A percentile compares a stretch with the other conserved stretches of the same genome.
Conservation (phyloP, 2,329 filamentous ascomycete species). For the Arachnomyces sp. region DNA sequence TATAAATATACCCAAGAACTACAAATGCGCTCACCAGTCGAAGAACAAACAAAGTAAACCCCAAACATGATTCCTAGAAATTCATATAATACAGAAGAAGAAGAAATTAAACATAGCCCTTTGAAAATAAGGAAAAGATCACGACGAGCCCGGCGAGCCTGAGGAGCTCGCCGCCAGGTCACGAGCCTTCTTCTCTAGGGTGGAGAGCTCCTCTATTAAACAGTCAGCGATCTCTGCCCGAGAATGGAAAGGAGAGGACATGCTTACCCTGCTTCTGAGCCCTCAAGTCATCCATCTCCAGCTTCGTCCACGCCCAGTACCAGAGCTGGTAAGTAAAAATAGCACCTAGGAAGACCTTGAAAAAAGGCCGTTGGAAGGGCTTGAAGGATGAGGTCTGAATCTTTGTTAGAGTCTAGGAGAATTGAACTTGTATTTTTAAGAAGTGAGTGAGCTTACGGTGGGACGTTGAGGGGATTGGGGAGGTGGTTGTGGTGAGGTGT, state of each 20-base stretch:
- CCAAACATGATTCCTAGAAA: too few relatives aligned
- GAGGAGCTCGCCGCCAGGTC: conserved; percentile 18
- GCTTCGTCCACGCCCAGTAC: conserved; percentile 41
- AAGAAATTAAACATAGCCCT: background rate
- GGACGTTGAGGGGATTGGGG: background rate
- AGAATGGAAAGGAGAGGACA: background rate
- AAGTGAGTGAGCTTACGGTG: background rate
- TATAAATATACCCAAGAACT: too few relatives aligned
- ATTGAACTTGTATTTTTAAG: too few relatives aligned
- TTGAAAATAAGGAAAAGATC: conserved; percentile 8
- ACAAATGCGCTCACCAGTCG: too few relatives aligned
- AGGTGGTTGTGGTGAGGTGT: background rate
- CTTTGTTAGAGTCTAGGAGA: conserved; percentile 13
- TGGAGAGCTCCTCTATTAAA: conserved; percentile 6
- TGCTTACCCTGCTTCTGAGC: conserved; percentile 33
- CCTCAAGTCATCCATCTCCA: conserved; percentile 40
- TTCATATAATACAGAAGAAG: conserved; percentile 4
- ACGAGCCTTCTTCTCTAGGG: conserved; percentile 8
- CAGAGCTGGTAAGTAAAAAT: conserved; percentile 43
- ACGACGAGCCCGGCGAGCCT: conserved; percentile 18
- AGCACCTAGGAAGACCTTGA: conserved; percentile 42
- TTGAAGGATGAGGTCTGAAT: conserved; percentile 33
- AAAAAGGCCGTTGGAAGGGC: conserved; percentile 35
- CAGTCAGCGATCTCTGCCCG: background rate
- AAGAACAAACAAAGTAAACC: background rate